Conservation (phyloP, 768 basidiomycete genomes). For the Termitomyces sp. region DNA sequence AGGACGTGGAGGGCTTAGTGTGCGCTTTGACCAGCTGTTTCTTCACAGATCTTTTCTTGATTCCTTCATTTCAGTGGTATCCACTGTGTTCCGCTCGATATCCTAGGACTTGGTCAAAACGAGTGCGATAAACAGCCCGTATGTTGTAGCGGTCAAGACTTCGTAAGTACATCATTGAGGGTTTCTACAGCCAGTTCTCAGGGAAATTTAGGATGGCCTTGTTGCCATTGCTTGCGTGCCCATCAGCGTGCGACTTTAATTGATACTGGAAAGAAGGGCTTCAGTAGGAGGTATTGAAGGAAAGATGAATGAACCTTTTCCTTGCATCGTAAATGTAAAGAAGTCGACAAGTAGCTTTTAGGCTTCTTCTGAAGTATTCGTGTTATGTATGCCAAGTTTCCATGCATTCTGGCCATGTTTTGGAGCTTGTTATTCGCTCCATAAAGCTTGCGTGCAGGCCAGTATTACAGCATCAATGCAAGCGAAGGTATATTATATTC, state of each 20-base stretch:
- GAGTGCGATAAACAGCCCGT: constrained; percentile 28
- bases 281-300: too few relatives aligned
- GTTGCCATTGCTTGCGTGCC: constrained; percentile 34
- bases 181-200: neutral
- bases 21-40: constrained; percentile 6
- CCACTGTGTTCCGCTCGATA: constrained; percentile 25
- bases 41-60: neutral
- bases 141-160: constrained; percentile 32
- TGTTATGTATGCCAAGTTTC: too few relatives aligned
- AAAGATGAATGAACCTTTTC: too few relatives aligned
- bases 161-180: constrained; percentile 14
- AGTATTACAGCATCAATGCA: neutral
- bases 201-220: constrained; percentile 23
- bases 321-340: neutral
- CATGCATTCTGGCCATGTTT: neutral
- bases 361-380: neutral
- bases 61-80: constrained; percentile 16
- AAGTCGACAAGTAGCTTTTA: neutral
- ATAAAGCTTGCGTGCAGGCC: neutral
- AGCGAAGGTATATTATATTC: too few relatives aligned
- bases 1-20: constrained; percentile 23
- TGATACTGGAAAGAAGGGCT: too few relatives aligned
- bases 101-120: constrained; percentile 18
- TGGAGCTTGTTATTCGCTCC: neutral
- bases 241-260: constrained; percentile 21